Conservation (phyloP, 108 stramenopile genomes). For the Fragilaria crotonensis region DNA sequence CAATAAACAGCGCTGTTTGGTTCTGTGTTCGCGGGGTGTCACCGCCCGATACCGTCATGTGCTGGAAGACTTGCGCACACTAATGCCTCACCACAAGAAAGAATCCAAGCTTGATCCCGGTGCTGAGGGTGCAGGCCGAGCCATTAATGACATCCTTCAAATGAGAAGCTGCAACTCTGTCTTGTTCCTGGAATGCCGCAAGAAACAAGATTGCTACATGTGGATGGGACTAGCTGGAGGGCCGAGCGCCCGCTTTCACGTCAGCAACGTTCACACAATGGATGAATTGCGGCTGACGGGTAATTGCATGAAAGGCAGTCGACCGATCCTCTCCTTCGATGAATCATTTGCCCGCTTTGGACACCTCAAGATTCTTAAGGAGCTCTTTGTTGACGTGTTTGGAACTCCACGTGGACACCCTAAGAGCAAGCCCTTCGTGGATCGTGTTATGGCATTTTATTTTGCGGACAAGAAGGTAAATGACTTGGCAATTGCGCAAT, state of each 20-base stretch:
- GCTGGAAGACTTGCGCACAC: slow-evolving; percentile 90
- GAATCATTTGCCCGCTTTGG: slow-evolving; percentile 57
- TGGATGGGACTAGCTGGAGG: slow-evolving; percentile 83
- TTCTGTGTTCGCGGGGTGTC: slow-evolving; percentile 91
- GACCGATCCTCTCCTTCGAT: slow-evolving; percentile 95
- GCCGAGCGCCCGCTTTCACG: slow-evolving; percentile 91
- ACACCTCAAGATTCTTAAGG: slow-evolving; percentile 82
- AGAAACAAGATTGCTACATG: slow-evolving; percentile 93
- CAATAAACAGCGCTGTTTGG: slow-evolving; percentile 96
- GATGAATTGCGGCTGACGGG: slow-evolving; percentile 98
- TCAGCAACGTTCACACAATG: slow-evolving; percentile 99
- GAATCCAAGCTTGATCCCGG: slow-evolving; percentile 90
- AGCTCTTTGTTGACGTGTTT: slow-evolving; percentile 92
- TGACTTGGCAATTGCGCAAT: slow-evolving; percentile 2
- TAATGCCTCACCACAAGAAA: slow-evolving; percentile 97
- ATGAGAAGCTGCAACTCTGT: slow-evolving; percentile 91
- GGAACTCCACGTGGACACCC: slow-evolving; percentile 97
- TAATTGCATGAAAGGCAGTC: slow-evolving; percentile 93
- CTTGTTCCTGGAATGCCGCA: slow-evolving; percentile 94
- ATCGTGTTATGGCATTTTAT: slow-evolving; percentile 94
- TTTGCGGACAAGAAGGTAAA: slow-evolving; percentile 91
- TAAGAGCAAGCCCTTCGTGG: slow-evolving; percentile 98
- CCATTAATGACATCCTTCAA: slow-evolving; percentile 94
- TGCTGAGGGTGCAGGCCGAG: slow-evolving; percentile 60
- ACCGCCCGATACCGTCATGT: slow-evolving; percentile 95